phyloP scores from a whole-genome alignment of 768 basidiomycete species.

The Leccinum sublutescens region DNA sequence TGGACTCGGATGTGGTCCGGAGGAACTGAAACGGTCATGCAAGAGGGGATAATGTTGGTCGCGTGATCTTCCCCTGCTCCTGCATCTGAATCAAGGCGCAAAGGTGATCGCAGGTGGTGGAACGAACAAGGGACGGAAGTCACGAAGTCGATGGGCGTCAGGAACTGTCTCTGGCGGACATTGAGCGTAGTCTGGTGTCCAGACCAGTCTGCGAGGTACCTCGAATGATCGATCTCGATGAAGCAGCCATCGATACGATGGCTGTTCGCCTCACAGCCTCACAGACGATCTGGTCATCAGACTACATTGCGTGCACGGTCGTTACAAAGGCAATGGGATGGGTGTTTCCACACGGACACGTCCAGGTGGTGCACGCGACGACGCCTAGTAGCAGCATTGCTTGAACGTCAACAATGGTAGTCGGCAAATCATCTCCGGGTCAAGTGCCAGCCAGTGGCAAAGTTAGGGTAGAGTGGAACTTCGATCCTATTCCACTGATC shows the following conservation, averaged over 20 bases:
- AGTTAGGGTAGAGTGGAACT: neutral
- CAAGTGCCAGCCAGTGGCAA: neutral
- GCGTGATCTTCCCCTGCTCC: neutral
- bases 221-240: neutral
- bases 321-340: slow-evolving; percentile 18
- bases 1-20: slow-evolving; percentile 13
- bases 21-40: slow-evolving; percentile 19
- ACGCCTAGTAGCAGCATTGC: neutral
- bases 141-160: neutral
- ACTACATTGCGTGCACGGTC: slow-evolving; percentile 15
- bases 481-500: neutral
- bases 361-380: neutral
- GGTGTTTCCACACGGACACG: slow-evolving; percentile 20
- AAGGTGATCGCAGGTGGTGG: neutral
- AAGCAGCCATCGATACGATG: neutral
- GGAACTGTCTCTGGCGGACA: slow-evolving; percentile 4
- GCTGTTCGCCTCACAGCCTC: neutral
- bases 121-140: neutral
- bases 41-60: slow-evolving; percentile 10
- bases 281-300: neutral
- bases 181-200: neutral
- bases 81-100: neutral
- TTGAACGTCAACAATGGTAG: neutral
- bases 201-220: too few species aligned
- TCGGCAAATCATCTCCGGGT: neutral